Evolutionary conservation across 495 filamentous ascomycete species (phyloP).

Genomic region (Penicillium lividum): DNA sequence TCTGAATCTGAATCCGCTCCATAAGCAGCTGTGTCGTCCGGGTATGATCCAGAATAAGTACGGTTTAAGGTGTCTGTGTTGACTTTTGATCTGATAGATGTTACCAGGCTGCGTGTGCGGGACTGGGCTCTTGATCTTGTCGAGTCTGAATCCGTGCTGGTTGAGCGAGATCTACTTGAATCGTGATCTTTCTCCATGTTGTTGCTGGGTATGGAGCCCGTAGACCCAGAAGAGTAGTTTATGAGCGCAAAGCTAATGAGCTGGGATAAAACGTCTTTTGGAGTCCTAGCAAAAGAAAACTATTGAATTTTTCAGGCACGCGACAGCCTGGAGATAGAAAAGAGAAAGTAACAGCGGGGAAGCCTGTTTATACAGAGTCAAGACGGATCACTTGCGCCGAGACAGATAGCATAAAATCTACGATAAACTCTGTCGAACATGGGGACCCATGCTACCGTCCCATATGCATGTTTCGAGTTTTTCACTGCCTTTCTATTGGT

Average conservation of each 20-base stretch:
- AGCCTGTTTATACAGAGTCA: neutral
- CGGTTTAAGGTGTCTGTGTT: neutral
- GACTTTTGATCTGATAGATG: neutral
- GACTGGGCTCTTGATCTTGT: neutral
- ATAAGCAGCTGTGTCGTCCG: neutral
- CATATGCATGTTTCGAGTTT: neutral
- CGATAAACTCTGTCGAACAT: neutral
- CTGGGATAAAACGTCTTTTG: too few species aligned
- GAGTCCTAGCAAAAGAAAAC: neutral
- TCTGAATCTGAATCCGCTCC: neutral
- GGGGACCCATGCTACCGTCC: neutral
- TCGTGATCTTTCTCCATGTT: neutral
- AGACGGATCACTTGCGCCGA: neutral
- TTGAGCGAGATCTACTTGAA: conserved; percentile 1
- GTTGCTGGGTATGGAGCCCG: neutral
- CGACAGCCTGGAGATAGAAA: neutral
- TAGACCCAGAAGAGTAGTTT: too few species aligned
- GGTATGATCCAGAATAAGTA: conserved; percentile 2
- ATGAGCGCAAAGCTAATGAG: too few species aligned
- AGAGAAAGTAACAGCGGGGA: neutral
- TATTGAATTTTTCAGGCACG: neutral
- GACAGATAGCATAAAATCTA: conserved; percentile 1
- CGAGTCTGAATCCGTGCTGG: neutral
- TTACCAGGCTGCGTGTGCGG: neutral
- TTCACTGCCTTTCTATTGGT: neutral